Base-by-base conservation (phyloP, 2,329 filamentous ascomycete species). In the Neofusicoccum parvum region DNA sequence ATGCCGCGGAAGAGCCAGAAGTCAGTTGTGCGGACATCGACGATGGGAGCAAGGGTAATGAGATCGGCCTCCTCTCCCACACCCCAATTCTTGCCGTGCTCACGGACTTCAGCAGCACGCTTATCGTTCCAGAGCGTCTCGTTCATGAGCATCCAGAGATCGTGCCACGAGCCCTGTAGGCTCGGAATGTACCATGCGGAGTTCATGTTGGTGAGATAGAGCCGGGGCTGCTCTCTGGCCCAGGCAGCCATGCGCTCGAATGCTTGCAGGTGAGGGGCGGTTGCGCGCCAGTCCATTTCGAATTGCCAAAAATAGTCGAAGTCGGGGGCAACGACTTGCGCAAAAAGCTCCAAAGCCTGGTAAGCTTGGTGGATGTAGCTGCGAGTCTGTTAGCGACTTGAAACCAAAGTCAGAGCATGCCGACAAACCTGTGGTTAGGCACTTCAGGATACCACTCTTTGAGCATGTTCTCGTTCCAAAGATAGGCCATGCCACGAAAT, bases 21-120 rank as follows among this genome's bases (percentile, higher is more conserved):
- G 74, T 96, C 91, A 0, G 94, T 97, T 66, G 90, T 88, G 39
- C 92, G 89, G 0, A 94, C 94, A 73, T 98, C 91, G 79, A 94
- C 97, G 68, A 98, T 88, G 6, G 94, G 94, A 73, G 93, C 95
- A 68, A 98, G 88, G 0, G 93, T 92, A 73, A 98, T 94, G 69
- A 96, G 87, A 76, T 98, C 94, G 10, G 94, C 93, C 66, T 96
- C 91, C 77, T 97, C 94, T 62, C 87, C 91, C 0, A 95, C 90
- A 36, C 94, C 94, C 94, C 94, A 97, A 54, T 84, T 78, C 75
- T 94, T 92, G 69, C 89, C 87, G 73, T 97, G 93, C 68, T 91
- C 89, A 58, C 94, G 91, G 70, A 91, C 88, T 1, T 82, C 82
- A 0, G 85, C 89, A 76, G 71, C 80, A 7, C 73, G 74, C 23